These are phyloP conservation scores for Venturia asperata DNA, from an alignment of 2,329 filamentous ascomycete genomes.

Conservation along the genomic window DNA sequence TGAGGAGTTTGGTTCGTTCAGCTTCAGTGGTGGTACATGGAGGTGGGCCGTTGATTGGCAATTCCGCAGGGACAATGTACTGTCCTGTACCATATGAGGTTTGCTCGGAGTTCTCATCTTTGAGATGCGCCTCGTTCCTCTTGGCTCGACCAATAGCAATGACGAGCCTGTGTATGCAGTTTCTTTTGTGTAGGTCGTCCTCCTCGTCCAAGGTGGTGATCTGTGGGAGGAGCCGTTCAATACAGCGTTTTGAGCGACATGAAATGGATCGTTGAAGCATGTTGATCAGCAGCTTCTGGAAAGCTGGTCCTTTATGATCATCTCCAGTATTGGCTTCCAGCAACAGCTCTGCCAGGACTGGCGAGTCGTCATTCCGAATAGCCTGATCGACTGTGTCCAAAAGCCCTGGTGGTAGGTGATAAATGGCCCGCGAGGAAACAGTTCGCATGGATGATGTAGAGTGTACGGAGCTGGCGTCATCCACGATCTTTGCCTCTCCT, in stretches of 20 bases:
- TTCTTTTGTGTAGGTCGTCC: conserved; percentile 89
- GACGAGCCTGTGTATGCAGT: conserved; percentile 85
- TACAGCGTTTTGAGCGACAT: conserved; percentile 59
- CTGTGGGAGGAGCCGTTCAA: conserved; percentile 61
- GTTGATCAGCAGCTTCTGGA: conserved; percentile 67
- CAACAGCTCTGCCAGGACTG: conserved; percentile 49
- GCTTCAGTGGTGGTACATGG: conserved; percentile 60
- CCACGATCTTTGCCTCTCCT: conserved; percentile 66
- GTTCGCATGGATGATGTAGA: conserved; percentile 66
- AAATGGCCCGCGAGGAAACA: conserved; percentile 65
- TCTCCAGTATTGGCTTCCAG: conserved; percentile 49
- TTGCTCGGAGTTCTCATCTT: not conserved
- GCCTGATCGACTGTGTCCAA: conserved; percentile 67
- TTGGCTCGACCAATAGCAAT: conserved; percentile 81
- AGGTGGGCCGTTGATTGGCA: conserved; percentile 56
- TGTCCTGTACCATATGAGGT: conserved; percentile 11
- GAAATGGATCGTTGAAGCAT: conserved; percentile 72
- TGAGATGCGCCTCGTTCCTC: conserved; percentile 41
- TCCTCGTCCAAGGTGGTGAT: conserved; percentile 68
- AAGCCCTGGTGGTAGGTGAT: conserved; percentile 61
- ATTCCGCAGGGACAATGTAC: conserved; percentile 72
- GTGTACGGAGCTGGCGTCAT: conserved; percentile 66
- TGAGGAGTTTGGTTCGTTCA: conserved; percentile 51
- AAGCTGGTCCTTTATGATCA: conserved; percentile 41
- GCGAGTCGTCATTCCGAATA: conserved; percentile 60